Evolutionary conservation across 768 basidiomycete species (phyloP).

Genomic region (Lentinula sp.): DNA sequence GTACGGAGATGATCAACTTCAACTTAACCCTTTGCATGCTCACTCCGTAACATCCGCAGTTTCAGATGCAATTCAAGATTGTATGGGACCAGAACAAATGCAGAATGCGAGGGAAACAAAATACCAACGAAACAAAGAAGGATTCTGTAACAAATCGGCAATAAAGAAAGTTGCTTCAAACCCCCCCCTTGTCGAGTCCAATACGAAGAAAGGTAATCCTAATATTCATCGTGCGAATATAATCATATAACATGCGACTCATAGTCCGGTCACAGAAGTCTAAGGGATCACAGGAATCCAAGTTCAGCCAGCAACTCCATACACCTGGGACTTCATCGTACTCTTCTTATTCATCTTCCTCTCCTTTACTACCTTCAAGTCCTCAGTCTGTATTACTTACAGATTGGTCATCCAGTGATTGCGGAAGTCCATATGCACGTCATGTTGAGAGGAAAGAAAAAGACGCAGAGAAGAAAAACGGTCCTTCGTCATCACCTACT

Average conservation of each 20-base stretch:
- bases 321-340: not conserved
- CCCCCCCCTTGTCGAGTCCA: not conserved
- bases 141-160: not conserved
- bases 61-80: not conserved
- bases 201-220: not conserved
- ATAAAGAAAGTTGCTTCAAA: not conserved
- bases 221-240: too few relatives aligned
- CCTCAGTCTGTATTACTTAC: not conserved
- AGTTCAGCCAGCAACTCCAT: not conserved
- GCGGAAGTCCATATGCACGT: not conserved
- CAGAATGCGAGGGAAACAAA: not conserved
- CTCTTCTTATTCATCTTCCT: not conserved
- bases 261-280: not conserved
- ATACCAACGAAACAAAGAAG: not conserved
- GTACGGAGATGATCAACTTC: not conserved
- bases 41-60: not conserved
- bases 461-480: not conserved
- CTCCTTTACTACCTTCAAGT: not conserved
- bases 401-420: slow-evolving; percentile 1
- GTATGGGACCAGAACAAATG: not conserved
- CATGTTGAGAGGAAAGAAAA: not conserved
- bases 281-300: not conserved
- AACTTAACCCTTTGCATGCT: not conserved
- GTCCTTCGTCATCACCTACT: not conserved
- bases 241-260: not conserved